phyloP scores from a whole-genome alignment of 495 filamentous ascomycete genomes.

The Darksidea phi region DNA sequence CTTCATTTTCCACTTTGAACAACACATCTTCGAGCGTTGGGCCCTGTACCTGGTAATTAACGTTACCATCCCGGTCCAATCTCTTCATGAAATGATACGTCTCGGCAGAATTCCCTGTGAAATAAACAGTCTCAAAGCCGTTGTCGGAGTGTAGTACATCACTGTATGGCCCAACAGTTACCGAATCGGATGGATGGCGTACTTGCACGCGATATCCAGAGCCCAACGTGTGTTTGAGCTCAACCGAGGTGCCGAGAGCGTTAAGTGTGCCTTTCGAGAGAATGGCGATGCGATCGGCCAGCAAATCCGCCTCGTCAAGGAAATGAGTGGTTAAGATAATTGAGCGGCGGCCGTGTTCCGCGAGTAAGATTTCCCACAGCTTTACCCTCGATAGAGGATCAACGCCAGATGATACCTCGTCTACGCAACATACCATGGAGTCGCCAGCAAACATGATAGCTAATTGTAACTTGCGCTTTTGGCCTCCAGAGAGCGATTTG shows the following conservation, averaged over 20 bases:
- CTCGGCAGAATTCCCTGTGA: slow-evolving; percentile 62
- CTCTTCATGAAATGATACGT: slow-evolving; percentile 59
- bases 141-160: slow-evolving; percentile 46
- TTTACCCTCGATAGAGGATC: slow-evolving; percentile 80
- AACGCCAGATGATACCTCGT: slow-evolving; percentile 81
- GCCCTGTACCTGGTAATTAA: slow-evolving; percentile 74
- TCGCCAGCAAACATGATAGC: slow-evolving; percentile 92
- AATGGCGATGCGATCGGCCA: slow-evolving; percentile 45
- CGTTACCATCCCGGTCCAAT: slow-evolving; percentile 62
- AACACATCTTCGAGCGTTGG: slow-evolving; percentile 91
- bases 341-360: slow-evolving; percentile 72
- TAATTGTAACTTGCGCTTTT: slow-evolving; percentile 85
- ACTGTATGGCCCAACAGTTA: slow-evolving; percentile 47
- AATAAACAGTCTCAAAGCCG: slow-evolving; percentile 42
- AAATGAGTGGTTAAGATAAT: slow-evolving; percentile 78
- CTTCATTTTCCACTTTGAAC: slow-evolving; percentile 70
- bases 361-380: slow-evolving; percentile 87
- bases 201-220: slow-evolving; percentile 65
- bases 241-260: slow-evolving; percentile 42
- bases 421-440: slow-evolving; percentile 79
- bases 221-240: slow-evolving; percentile 43
- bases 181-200: slow-evolving; percentile 20
- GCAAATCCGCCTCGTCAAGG: slow-evolving; percentile 47
- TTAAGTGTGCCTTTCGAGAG: slow-evolving; percentile 44
- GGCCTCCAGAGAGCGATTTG: slow-evolving; percentile 76